Conservation (phyloP, 108 stramenopile species). For the Cyclostephanos tholiformis region DNA sequence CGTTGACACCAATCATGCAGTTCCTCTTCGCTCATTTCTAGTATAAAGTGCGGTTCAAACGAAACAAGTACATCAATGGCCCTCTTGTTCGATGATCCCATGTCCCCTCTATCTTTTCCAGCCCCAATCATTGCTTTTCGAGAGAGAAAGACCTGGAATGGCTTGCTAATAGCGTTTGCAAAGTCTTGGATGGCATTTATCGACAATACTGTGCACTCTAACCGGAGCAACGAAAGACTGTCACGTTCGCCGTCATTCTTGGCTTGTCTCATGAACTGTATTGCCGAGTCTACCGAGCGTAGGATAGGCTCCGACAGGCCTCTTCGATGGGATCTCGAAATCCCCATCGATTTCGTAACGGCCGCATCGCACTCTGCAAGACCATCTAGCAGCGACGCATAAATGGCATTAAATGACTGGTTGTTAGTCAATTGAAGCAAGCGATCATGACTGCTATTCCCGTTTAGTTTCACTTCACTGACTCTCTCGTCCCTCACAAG, state of each 20-base stretch:
- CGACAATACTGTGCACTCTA: constrained; percentile 57
- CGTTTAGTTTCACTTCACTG: constrained; percentile 31
- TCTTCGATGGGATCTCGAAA: constrained; percentile 2
- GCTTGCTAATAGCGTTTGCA: constrained; percentile 48
- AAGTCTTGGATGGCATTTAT: constrained; percentile 47
- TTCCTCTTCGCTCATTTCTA: constrained; percentile 47
- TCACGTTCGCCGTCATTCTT: constrained; percentile 18
- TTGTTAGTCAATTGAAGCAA: constrained; percentile 56
- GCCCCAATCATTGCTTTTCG: constrained; percentile 36
- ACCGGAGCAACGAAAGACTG: constrained; percentile 36
- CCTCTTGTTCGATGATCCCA: constrained; percentile 51
- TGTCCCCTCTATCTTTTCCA: constrained; percentile 47
- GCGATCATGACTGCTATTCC: constrained; percentile 40
- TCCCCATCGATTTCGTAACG: constrained; percentile 6
- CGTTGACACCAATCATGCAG: constrained; percentile 46
- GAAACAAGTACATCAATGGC: constrained; percentile 52
- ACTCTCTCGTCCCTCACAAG: constrained; percentile 22
- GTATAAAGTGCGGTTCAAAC: constrained; percentile 55
- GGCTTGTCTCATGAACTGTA: constrained; percentile 34
- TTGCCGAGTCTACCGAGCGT: constrained; percentile 24
- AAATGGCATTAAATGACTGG: constrained; percentile 52
- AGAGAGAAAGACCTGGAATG: constrained; percentile 60
- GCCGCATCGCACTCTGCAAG: constrained; percentile 39
- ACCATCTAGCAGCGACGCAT: constrained; percentile 55
- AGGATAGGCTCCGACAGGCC: constrained; percentile 12